A percentile compares a stretch with the other conserved stretches of the same genome.
Evolutionary conservation across 176 grass and related monocot genomes (phyloP).

Genomic region (Triticum dicoccoides): DNA sequence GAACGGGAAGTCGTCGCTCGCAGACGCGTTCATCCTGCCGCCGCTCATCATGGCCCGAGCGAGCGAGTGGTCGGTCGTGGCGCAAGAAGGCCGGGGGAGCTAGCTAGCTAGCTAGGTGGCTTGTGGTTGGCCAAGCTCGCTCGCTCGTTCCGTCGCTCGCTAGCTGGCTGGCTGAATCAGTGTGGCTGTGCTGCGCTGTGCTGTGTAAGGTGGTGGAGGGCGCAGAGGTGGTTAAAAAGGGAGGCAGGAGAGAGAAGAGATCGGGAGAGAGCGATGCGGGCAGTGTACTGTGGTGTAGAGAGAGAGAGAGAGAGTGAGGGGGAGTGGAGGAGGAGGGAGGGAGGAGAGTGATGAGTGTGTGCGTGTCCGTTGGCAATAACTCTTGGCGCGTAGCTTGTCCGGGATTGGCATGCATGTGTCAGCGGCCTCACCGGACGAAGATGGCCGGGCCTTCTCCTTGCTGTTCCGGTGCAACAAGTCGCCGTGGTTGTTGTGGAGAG

Average conservation of each 20-base stretch:
- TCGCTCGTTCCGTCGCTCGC: neutral
- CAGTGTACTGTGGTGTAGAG: neutral
- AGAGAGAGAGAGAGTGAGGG: neutral
- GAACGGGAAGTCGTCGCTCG: constrained; percentile 40
- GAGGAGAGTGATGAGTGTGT: neutral
- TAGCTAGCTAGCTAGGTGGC: neutral
- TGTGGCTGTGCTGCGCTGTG: neutral
- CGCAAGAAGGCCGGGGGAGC: neutral
- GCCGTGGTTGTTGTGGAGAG: constrained; percentile 47
- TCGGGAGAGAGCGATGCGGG: too few species aligned
- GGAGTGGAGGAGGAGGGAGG: neutral
- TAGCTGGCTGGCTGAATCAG: neutral
- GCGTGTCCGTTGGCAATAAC: constrained; percentile 28
- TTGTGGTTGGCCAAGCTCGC: neutral
- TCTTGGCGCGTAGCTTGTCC: constrained; percentile 38
- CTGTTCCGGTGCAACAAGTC: constrained; percentile 50
- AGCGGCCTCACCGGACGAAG: neutral
- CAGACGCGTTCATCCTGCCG: constrained; percentile 32
- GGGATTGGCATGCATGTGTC: constrained; percentile 16
- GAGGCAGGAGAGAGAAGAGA: neutral
- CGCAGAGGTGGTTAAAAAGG: constrained; percentile 50
- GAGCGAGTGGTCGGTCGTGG: neutral
- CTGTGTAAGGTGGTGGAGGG: constrained; percentile 9
- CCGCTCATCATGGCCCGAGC: constrained; percentile 39
- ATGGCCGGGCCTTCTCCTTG: constrained; percentile 1